Conservation (phyloP, 208 protist species). For the Porcisia hertigi region DNA sequence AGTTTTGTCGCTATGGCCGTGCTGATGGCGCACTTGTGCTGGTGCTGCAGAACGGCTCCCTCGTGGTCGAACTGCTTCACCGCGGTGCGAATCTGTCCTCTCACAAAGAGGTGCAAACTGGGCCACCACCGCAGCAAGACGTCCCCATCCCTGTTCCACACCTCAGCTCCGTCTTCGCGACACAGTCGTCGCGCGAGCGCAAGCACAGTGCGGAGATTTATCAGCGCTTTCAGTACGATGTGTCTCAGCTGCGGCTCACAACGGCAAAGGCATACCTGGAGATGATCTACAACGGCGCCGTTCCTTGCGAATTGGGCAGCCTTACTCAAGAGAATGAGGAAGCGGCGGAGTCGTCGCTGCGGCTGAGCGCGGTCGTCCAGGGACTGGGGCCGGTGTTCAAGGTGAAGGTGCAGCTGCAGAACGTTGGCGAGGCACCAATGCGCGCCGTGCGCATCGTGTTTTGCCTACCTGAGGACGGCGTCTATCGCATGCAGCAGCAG, state of each 20-base stretch:
- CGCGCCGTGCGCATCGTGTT: slow-evolving; percentile 67
- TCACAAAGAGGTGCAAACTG: slow-evolving; percentile 31
- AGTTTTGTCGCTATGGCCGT: slow-evolving; percentile 91
- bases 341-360: slow-evolving; percentile 30
- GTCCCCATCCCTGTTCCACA: slow-evolving; percentile 90
- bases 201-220: slow-evolving; percentile 89
- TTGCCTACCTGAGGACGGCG: slow-evolving; percentile 37
- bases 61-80: slow-evolving; percentile 93
- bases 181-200: slow-evolving; percentile 92
- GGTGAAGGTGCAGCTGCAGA: slow-evolving; percentile 82
- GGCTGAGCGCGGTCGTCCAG: slow-evolving; percentile 77
- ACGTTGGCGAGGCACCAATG: slow-evolving; percentile 59
- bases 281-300: slow-evolving; percentile 13
- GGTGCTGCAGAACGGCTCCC: slow-evolving; percentile 85
- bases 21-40: slow-evolving; percentile 90
- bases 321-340: slow-evolving; percentile 30
- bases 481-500: slow-evolving; percentile 64
- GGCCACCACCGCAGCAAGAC: slow-evolving; percentile 91
- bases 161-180: slow-evolving; percentile 93
- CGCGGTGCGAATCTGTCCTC: slow-evolving; percentile 69
- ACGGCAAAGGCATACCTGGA: slow-evolving; percentile 89
- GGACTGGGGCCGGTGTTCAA: slow-evolving; percentile 93
- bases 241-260: slow-evolving; percentile 84
- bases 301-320: slow-evolving; percentile 30
- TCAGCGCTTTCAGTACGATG: slow-evolving; percentile 91